Evolutionary conservation across 345 rosid species (phyloP), one percentile per base, ranked within the genome.

Genomic region (Lepidium didymum): DNA sequence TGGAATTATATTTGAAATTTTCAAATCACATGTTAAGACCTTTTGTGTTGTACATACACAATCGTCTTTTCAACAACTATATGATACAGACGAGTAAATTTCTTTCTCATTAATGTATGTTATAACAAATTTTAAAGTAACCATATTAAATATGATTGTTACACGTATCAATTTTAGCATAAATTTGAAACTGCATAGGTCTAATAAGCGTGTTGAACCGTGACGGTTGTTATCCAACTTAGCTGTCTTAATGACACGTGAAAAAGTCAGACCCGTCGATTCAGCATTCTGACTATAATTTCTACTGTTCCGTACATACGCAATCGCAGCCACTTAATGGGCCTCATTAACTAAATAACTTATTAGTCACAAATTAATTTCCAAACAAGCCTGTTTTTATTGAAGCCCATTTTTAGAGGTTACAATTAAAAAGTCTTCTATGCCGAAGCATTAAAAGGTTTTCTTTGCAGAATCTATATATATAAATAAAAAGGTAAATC

Each of bases 171-270:
- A 35, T 42, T 19, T 41, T 7, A 52, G 40, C 12, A 18, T 52
- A 13, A 18, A 12, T n/a, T 10, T n/a, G 15, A 55, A 18, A 18
- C 1, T n/a, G n/a, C 36, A 43, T 29, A 6, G 33, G 55, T 8
- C 34, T 18, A 37, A 44, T 7, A 51, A 51, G 59, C 71, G 71
- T n/a, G 62, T 67, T 67, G 44, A 33, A 33, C 33, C 33, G 52
- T 29, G 3, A 56, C 13, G 18, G 54, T 44, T 45, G 7, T 27
- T 8, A 8, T 33, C 46, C 45, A 45, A 12, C 18, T 60, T 53
- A n/a, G n/a, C 52, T 49, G 46, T 41, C 35, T 60, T 29, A 31
- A 49, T 69, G 61, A 60, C 67, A 50, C 59, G 42, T 58, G 67
- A 42, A 49, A 58, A 46, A 69, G 41, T 50, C 59, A 59, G 16